Percentiles rank a stretch among this genome's conserved stretches.
Evolutionary conservation across 192 early-diverging fungal genomes (phyloP).

Genomic region (Entomortierella beljakovae): DNA sequence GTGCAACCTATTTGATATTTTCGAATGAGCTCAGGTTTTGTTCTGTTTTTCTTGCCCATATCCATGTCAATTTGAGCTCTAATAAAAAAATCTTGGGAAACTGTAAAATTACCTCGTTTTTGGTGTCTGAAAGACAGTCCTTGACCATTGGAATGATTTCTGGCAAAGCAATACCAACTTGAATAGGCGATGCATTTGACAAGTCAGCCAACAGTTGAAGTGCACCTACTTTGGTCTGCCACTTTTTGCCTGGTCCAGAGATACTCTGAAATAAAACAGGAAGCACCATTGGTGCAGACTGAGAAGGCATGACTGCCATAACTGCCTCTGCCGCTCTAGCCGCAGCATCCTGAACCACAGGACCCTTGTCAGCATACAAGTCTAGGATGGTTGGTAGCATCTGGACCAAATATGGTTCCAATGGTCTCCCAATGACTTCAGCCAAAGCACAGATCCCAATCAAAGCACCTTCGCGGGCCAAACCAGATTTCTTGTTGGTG

Average conservation of each 20-base stretch:
- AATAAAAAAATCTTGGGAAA: not conserved
- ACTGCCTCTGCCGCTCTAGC: conserved; percentile 53
- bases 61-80: not conserved
- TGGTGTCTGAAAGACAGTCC: conserved; percentile 79
- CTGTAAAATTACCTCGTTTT: conserved; percentile 66
- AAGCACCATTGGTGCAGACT: conserved; percentile 64
- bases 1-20: conserved; percentile 16
- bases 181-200: conserved; percentile 57
- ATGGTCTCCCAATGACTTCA: conserved; percentile 65
- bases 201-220: conserved; percentile 58
- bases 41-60: not conserved
- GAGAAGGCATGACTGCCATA: conserved; percentile 55
- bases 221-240: conserved; percentile 79
- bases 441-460: conserved; percentile 73
- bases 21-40: not conserved
- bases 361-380: conserved; percentile 65
- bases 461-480: conserved; percentile 72
- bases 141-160: conserved; percentile 79
- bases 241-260: conserved; percentile 74
- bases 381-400: conserved; percentile 70
- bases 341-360: conserved; percentile 62
- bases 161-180: conserved; percentile 61
- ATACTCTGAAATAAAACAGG: conserved; percentile 73
- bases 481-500: conserved; percentile 75
- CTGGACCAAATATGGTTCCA: conserved; percentile 73